phyloP scores from a whole-genome alignment of 345 rosid species.

The Isatis tinctoria region DNA sequence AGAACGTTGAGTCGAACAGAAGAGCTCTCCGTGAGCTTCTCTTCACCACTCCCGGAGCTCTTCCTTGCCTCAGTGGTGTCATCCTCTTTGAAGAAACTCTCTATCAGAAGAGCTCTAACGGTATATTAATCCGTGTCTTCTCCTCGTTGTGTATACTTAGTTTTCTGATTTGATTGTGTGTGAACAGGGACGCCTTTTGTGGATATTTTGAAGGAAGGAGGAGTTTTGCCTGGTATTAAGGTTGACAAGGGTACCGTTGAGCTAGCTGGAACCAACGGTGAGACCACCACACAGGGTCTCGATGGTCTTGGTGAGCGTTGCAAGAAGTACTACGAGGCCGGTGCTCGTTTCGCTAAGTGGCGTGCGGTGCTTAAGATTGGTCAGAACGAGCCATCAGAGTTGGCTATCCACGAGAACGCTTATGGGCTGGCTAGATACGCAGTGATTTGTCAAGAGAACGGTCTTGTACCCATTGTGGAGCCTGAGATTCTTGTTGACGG shows the following conservation, averaged over 20 bases:
- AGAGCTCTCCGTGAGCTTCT: conserved; percentile 89
- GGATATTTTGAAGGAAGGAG: conserved; percentile 71
- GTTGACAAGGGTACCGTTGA: conserved; percentile 89
- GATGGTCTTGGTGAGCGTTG: conserved; percentile 90
- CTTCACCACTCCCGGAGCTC: conserved; percentile 73
- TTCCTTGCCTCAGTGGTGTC: conserved; percentile 69
- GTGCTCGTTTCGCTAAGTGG: conserved; percentile 98
- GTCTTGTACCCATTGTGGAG: conserved; percentile 92
- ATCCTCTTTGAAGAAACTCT: conserved; percentile 87
- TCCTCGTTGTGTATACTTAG: neutral
- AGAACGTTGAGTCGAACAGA: conserved; percentile 79
- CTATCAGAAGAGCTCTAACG: conserved; percentile 68
- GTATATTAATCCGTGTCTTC: conserved; percentile 21
- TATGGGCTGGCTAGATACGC: conserved; percentile 87
- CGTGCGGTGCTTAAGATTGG: conserved; percentile 89
- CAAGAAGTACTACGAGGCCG: conserved; percentile 77
- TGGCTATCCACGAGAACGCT: conserved; percentile 84
- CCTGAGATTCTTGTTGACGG: conserved; percentile 95
- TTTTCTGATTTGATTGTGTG: neutral
- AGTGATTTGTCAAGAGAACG: conserved; percentile 88
- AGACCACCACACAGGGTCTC: conserved; percentile 90
- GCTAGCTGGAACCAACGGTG: conserved; percentile 82
- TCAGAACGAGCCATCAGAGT: conserved; percentile 68
- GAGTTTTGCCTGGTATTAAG: conserved; percentile 94
- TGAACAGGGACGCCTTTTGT: conserved; percentile 69